Percentiles rank a stretch among this genome's conserved stretches.
phyloP scores from a whole-genome alignment of 495 filamentous ascomycete species.

The Aspergillus cristatus region DNA sequence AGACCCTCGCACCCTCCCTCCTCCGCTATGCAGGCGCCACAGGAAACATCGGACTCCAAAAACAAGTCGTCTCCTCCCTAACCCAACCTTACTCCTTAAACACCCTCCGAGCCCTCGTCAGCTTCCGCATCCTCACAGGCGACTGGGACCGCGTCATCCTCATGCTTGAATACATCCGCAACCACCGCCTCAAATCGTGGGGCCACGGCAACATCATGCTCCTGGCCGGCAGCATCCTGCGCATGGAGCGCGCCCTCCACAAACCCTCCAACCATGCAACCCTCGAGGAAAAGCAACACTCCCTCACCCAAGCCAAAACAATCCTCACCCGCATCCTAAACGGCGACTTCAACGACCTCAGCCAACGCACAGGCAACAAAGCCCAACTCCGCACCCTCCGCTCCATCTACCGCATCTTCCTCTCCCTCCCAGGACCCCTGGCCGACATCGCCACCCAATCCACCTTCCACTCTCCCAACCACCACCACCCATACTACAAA shows the following conservation, averaged over 20 bases:
- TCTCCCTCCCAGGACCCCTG: constrained; percentile 19
- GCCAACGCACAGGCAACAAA: constrained; percentile 6
- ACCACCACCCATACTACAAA: constrained; percentile 1
- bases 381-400: constrained; percentile 24
- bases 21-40: constrained; percentile 49
- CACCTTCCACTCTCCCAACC: constrained; percentile 1
- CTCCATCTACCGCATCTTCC: constrained; percentile 18
- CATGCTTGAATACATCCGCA: constrained; percentile 34
- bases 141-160: constrained; percentile 39
- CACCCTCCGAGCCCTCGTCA: constrained; percentile 41
- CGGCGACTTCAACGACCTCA: constrained; percentile 23
- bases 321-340: constrained; percentile 23
- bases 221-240: constrained; percentile 34
- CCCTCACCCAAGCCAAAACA: constrained; percentile 19
- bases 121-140: constrained; percentile 35
- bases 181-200: constrained; percentile 35
- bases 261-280: neutral
- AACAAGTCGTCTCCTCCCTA: constrained; percentile 31
- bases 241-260: constrained; percentile 19
- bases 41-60: constrained; percentile 35
- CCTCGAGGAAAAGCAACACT: constrained; percentile 1
- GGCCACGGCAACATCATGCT: constrained; percentile 36
- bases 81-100: constrained; percentile 29
- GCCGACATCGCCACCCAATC: constrained; percentile 11
- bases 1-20: constrained; percentile 44